Base-by-base conservation (phyloP, 1,284 basidiomycete genomes). In the Ustilago crameri region DNA sequence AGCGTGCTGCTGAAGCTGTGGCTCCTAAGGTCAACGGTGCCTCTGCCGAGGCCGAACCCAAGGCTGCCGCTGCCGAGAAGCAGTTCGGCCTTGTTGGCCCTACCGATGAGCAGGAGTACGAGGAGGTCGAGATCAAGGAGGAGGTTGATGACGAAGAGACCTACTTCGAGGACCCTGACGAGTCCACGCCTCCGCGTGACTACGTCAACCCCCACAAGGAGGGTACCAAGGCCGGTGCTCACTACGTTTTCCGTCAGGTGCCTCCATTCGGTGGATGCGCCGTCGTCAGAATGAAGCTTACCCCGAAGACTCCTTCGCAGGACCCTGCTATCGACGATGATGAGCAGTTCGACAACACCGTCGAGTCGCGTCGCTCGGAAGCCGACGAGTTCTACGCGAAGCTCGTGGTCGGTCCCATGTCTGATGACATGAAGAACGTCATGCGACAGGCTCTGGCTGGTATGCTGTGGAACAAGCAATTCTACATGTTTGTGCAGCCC, bases 381-480 rank as follows among this genome's bases (percentile, higher is more conserved):
- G 92, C 94, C 9, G 93, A 98, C 83, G 95, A 98, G 84, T 98
- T 98, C 83, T 98, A 97, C 85, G 86, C 88, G 51, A 87, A 89
- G 15, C 87, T 98, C 58, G 89, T 90, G 49, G 63, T 59, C 38
- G 75, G 73, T 4, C 89, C 91, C 12, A 90, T 95, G 80, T 91
- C 88, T 71, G 93, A 96, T 65, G 95, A 98, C 85, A 86, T 98
- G 82, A 90, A 90, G 83, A 94, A 94, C 84, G 92, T 98, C 80
- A 96, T 94, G 93, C 88, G 95, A 62, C 95, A 98, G 84, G 95
- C 94, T n/a, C 86, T 98, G 35, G 90, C 90, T 22, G 95, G 95
- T n/a, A 98, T 98, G 95, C 86, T 98, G 53, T 98, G 95, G 86
- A 95, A 92, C 54, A 98, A 98, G 86, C 95, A 98, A 80, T 93